These are phyloP conservation scores for Monilinia polystroma DNA, from an alignment of 2,329 filamentous ascomycete genomes.

Conservation along the genomic window DNA sequence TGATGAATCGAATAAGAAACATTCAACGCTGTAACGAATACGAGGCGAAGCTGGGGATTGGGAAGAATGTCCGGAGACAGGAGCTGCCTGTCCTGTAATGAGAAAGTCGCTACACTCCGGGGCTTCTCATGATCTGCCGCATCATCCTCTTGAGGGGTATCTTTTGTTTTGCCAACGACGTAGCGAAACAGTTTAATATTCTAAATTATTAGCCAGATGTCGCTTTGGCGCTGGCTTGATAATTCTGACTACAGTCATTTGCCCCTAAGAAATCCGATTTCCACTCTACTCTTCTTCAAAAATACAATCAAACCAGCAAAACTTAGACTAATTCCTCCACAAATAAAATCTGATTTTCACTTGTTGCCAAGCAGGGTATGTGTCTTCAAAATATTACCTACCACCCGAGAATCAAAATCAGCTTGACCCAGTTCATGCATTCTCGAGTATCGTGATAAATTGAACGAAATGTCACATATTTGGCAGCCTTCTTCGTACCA, in stretches of 20 bases:
- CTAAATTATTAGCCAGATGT: background rate
- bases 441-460: slow-evolving; percentile 1
- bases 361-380: background rate
- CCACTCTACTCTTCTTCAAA: slow-evolving; percentile 3
- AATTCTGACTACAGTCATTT: background rate
- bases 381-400: background rate
- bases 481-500: slow-evolving; percentile 1
- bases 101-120: slow-evolving; percentile 22
- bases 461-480: slow-evolving; percentile 7
- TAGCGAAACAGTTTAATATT: slow-evolving; percentile 21
- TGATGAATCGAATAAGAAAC: slow-evolving; percentile 3
- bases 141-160: slow-evolving; percentile 8
- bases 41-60: background rate
- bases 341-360: background rate
- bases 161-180: slow-evolving; percentile 21
- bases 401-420: background rate
- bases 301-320: slow-evolving; percentile 13
- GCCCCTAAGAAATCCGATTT: background rate
- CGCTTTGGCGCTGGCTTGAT: background rate
- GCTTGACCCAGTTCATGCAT: slow-evolving; percentile 3
- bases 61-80: background rate
- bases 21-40: slow-evolving; percentile 8
- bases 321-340: background rate
- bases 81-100: slow-evolving; percentile 19
- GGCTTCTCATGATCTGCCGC: slow-evolving; percentile 19